Evolutionary conservation across 2,329 filamentous ascomycete species (phyloP).

Genomic region (Orbilia ellipsospora): DNA sequence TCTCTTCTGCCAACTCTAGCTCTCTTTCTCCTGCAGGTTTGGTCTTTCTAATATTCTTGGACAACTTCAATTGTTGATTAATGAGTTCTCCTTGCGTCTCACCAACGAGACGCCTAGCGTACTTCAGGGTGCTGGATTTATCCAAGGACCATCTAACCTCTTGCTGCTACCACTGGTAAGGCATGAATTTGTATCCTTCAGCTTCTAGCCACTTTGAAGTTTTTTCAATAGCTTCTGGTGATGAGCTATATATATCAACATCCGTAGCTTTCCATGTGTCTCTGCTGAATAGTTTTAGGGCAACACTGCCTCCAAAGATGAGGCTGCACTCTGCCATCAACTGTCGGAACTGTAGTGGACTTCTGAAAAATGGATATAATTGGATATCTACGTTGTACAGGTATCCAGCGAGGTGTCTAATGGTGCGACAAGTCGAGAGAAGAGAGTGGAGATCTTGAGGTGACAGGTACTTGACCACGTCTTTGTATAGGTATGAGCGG

Average conservation of each 20-base stretch:
- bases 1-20: neutral
- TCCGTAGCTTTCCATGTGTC: constrained; percentile 12
- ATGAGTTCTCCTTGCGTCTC: neutral
- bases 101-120: neutral
- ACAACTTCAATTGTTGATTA: too few relatives aligned
- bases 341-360: constrained; percentile 11
- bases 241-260: constrained; percentile 23
- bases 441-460: neutral
- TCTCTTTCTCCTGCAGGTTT: neutral
- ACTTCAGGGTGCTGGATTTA: too few relatives aligned
- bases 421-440: constrained; percentile 1
- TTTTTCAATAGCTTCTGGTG: neutral
- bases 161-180: constrained; percentile 14
- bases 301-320: constrained; percentile 24
- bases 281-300: constrained; percentile 14
- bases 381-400: constrained; percentile 1
- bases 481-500: neutral
- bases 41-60: neutral
- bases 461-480: neutral
- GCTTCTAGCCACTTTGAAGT: neutral
- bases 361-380: constrained; percentile 2
- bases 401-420: neutral
- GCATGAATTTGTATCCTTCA: constrained; percentile 5
- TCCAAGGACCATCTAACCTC: neutral
- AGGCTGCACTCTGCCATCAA: constrained; percentile 16